Base-by-base conservation (phyloP, 1,139 yeast genomes). In the Debaryomyces robertsiae region DNA sequence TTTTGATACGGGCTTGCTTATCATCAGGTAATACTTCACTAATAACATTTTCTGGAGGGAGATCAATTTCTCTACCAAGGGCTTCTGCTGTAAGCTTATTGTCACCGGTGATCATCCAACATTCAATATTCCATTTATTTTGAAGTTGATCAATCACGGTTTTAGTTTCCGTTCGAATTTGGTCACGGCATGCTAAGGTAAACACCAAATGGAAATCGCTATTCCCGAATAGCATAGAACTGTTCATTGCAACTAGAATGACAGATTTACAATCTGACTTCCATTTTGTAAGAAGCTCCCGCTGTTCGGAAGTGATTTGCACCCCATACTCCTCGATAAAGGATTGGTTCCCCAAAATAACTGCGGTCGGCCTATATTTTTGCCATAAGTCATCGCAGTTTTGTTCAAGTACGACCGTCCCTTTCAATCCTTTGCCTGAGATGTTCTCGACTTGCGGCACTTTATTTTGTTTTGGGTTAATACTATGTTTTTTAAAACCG, bases 41-140 rank as follows among this genome's bases (percentile, higher is more conserved):
- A 33, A 84, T 69, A n/a, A 86, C 82, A 41, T 78, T 69, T 2
- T 67, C 68, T 2, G 56, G 52, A 0, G 63, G 53, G 18, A 86
- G 82, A 0, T 87, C 86, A 24, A 86, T 67, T 50, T 82, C 84
- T 6, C 57, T 53, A 0, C 86, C 94, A 24, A 86, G 81, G 0
- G 88, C 82, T 30, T 69, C 67, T 1, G 94, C 94, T 0, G 94
- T 84, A 11, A 71, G 55, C 34, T 58, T 67, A 53, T 84, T 84
- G 54, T 86, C 95, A 14, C 94, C 94, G 2, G 79, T 74, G 23
- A 75, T 77, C 84, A 83, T 84, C 84, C 87, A 86, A 40, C 86
- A 77, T 16, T 77, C 75, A 25, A 84, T 76, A 1, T 74, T 71
- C 3, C 49, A 40, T 10, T 61, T 63, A 0, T 54, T 40, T 31